phyloP scores from a whole-genome alignment of 305 asterid genomes.

The Fraxinus ornus region DNA sequence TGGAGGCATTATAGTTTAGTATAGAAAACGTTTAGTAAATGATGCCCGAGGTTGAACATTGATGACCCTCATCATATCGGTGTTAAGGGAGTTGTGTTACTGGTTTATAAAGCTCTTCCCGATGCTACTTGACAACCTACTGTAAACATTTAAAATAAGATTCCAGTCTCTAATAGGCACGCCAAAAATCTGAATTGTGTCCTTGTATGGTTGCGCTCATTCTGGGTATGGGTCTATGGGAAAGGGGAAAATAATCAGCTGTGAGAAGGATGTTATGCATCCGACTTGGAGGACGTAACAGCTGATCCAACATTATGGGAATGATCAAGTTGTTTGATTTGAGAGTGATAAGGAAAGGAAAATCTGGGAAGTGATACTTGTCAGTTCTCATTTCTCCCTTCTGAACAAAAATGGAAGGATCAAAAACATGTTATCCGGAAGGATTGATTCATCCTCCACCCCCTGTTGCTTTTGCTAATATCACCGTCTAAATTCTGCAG shows the following conservation, averaged over 20 bases:
- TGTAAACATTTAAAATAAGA: neutral
- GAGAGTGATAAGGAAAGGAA: neutral
- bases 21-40: neutral
- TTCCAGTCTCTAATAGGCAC: neutral
- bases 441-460: neutral
- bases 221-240: neutral
- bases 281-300: neutral
- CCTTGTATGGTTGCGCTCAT: neutral
- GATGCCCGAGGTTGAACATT: neutral
- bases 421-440: neutral
- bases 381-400: neutral
- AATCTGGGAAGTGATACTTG: neutral
- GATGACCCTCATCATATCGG: neutral
- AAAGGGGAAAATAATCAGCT: neutral
- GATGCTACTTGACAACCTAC: neutral
- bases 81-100: neutral
- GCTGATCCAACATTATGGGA: neutral
- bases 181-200: neutral
- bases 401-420: constrained; percentile 1
- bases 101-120: neutral
- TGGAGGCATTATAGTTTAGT: constrained; percentile 12
- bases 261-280: neutral
- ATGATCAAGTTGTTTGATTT: neutral
- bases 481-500: neutral
- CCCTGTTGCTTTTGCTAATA: neutral